A percentile compares a stretch with the other conserved stretches of the same genome.
Evolutionary conservation across 768 basidiomycete genomes (phyloP).

Genomic region (Tubosaeta sp.): DNA sequence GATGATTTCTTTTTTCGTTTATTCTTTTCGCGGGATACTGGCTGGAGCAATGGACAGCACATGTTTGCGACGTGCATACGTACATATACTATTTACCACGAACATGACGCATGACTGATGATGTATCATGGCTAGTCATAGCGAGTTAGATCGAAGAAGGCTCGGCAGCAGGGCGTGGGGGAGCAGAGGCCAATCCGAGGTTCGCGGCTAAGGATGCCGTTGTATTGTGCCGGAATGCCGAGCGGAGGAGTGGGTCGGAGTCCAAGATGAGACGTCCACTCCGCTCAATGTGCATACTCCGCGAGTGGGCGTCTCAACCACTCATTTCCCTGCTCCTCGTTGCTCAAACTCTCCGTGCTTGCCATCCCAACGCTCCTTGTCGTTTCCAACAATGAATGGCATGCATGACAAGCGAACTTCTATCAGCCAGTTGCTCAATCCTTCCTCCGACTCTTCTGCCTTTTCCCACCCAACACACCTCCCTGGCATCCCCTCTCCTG

Average conservation of each 20-base stretch:
- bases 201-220: slow-evolving; percentile 29
- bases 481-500: slow-evolving; percentile 21
- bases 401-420: slow-evolving; percentile 50
- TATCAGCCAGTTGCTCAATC: slow-evolving; percentile 48
- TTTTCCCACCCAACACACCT: slow-evolving; percentile 29
- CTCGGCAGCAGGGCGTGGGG: not conserved
- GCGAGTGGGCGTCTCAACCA: slow-evolving; percentile 30
- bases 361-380: slow-evolving; percentile 9
- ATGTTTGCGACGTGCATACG: slow-evolving; percentile 3
- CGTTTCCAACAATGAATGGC: slow-evolving; percentile 34
- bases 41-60: slow-evolving; percentile 11
- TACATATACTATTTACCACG: slow-evolving; percentile 12
- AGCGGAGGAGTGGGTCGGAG: slow-evolving; percentile 21
- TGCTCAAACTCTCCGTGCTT: slow-evolving; percentile 12
- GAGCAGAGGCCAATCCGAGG: slow-evolving; percentile 5
- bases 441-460: slow-evolving; percentile 39
- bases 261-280: slow-evolving; percentile 22
- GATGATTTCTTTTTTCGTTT: not conserved
- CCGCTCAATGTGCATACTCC: slow-evolving; percentile 28
- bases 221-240: slow-evolving; percentile 21
- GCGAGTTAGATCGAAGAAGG: too few species aligned
- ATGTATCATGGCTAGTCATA: too few species aligned
- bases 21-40: slow-evolving; percentile 16
- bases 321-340: slow-evolving; percentile 28
- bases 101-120: not conserved